phyloP scores from a whole-genome alignment of 306 rosid genomes.

The Vigna nakashimae region DNA sequence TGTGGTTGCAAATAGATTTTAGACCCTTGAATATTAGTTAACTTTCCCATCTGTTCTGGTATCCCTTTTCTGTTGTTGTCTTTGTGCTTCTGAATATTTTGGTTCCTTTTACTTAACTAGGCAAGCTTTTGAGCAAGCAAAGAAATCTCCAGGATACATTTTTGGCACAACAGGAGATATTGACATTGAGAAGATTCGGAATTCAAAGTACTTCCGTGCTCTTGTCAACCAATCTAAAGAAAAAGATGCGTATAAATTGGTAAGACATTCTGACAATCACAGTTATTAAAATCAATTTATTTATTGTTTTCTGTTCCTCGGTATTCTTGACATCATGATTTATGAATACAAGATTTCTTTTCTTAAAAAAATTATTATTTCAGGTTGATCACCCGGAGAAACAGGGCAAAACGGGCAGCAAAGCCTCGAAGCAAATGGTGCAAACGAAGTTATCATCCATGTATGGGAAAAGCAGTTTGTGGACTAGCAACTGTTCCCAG shows the following conservation, averaged over 20 bases:
- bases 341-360: conserved; percentile 10
- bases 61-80: not conserved
- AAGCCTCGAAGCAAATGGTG: conserved; percentile 51
- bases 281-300: not conserved
- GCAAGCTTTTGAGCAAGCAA: conserved; percentile 84
- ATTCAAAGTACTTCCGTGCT: conserved; percentile 77
- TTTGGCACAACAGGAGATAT: conserved; percentile 66
- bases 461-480: conserved; percentile 53
- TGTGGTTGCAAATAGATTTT: not conserved
- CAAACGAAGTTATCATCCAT: conserved; percentile 64
- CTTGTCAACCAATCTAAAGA: conserved; percentile 60
- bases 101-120: conserved; percentile 45
- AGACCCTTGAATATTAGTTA: not conserved
- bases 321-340: conserved; percentile 10
- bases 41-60: not conserved
- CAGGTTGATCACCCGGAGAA: conserved; percentile 62
- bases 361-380: not conserved
- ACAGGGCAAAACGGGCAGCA: conserved; percentile 50
- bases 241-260: conserved; percentile 53
- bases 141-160: conserved; percentile 62
- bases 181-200: conserved; percentile 74
- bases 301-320: not conserved
- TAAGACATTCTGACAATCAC: conserved; percentile 38
- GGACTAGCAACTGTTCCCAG: conserved; percentile 50
- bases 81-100: conserved; percentile 20